Percentiles rank a stretch among this genome's conserved stretches.
Conservation (phyloP, 2,329 filamentous ascomycete genomes). For the Lomentospora prolificans region DNA sequence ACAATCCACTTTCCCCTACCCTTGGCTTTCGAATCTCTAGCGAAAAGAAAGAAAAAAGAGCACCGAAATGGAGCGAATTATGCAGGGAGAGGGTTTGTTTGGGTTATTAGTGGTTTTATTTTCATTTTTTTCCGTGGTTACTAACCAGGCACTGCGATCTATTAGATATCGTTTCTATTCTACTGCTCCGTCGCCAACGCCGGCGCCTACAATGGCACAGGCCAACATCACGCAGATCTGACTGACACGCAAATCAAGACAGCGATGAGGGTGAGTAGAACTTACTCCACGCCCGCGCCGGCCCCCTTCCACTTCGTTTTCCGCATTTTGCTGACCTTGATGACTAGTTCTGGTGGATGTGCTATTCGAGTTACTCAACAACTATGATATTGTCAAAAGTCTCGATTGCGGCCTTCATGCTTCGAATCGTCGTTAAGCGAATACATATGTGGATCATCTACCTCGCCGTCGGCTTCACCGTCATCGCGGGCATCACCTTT, state of each 20-base stretch:
- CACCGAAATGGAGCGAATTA: no score
- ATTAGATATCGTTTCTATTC: constrained; percentile 25
- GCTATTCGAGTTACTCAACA: constrained; percentile 26
- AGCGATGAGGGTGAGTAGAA: constrained; percentile 24
- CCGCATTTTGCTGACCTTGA: constrained; percentile 7
- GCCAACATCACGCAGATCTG: constrained; percentile 25
- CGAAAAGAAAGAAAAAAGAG: no score
- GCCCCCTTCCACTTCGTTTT: no score
- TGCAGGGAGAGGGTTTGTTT: no score
- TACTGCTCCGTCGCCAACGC: constrained; percentile 23
- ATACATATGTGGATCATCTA: constrained; percentile 26
- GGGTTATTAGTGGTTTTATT: no score
- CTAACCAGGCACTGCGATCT: no score
- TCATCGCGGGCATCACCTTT: constrained; percentile 27
- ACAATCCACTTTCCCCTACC: neutral
- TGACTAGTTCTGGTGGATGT: constrained; percentile 27
- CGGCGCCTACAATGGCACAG: constrained; percentile 30
- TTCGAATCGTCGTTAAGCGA: constrained; percentile 26
- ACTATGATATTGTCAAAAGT: constrained; percentile 29
- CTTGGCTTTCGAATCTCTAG: no score
- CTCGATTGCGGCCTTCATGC: constrained; percentile 32
- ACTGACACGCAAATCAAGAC: constrained; percentile 14
- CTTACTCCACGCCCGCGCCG: neutral
- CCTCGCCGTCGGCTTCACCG: constrained; percentile 22
- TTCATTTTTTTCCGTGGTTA: no score